Evolutionary conservation across 2,329 filamentous ascomycete species (phyloP).

Genomic region (Stagonosporopsis cucurbitacearum): DNA sequence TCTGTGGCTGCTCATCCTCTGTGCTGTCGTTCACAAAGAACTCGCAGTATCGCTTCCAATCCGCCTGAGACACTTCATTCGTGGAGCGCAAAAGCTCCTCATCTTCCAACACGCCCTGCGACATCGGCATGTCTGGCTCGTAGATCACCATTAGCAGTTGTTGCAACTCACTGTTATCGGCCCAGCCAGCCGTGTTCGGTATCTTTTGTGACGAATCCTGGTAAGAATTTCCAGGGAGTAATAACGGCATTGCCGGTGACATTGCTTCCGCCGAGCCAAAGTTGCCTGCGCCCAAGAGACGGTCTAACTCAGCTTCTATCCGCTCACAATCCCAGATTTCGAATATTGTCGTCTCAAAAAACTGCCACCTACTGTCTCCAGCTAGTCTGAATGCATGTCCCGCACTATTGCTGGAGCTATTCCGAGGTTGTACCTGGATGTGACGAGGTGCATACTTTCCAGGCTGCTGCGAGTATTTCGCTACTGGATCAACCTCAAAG

Average conservation of each 20-base stretch:
- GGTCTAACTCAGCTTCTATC: not conserved
- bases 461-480: not conserved
- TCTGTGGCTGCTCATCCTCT: not conserved
- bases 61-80: not conserved
- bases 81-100: not conserved
- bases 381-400: not conserved
- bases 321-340: not conserved
- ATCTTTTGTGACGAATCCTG: not conserved
- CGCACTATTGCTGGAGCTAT: not conserved
- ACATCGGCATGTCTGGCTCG: not conserved
- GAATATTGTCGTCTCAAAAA: not conserved
- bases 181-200: not conserved
- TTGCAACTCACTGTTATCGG: not conserved
- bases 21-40: not conserved
- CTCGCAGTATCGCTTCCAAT: constrained; percentile 4
- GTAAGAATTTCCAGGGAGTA: not conserved
- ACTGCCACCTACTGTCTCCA: no score
- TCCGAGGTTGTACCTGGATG: not conserved
- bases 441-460: not conserved
- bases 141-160: not conserved
- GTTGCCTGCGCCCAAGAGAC: not conserved
- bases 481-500: not conserved
- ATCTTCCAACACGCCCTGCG: not conserved
- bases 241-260: not conserved
- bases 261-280: not conserved